Evolutionary conservation across 441 rosid species (phyloP).

Genomic region (Jatropha podagrica): DNA sequence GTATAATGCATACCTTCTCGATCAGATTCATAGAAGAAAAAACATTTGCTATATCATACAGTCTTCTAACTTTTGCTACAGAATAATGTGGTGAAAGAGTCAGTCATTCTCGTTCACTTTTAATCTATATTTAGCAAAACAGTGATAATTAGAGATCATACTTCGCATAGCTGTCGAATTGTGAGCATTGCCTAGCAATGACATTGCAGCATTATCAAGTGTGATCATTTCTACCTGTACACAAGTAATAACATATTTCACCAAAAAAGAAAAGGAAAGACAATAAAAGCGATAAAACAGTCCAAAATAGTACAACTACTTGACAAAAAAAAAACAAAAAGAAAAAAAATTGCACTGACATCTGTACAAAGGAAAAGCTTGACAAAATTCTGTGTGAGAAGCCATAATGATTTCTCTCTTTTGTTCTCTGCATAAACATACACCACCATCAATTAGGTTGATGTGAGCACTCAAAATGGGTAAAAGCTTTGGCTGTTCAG

Average conservation of each 20-base stretch:
- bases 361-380: conserved; percentile 84
- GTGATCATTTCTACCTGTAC: conserved; percentile 60
- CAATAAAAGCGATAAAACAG: conserved; percentile 5
- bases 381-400: conserved; percentile 80
- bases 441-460: conserved; percentile 11
- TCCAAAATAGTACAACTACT: not conserved
- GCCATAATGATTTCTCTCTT: conserved; percentile 74
- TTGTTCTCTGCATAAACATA: conserved; percentile 44
- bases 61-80: conserved; percentile 94
- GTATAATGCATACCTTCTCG: conserved; percentile 62
- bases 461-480: conserved; percentile 5
- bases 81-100: conserved; percentile 20
- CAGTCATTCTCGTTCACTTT: conserved; percentile 19
- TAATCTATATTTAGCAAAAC: conserved; percentile 6
- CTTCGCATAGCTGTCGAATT: conserved; percentile 70
- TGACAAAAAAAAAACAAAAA: too few species aligned
- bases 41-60: conserved; percentile 94
- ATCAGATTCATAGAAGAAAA: conserved; percentile 85
- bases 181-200: conserved; percentile 58
- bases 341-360: conserved; percentile 43
- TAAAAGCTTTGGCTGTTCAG: not conserved
- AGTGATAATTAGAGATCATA: conserved; percentile 26
- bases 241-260: conserved; percentile 13
- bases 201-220: conserved; percentile 65
- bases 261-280: not conserved